Base-by-base conservation (phyloP, 2,329 filamentous ascomycete genomes). In the Endoconidiophora polonica region DNA sequence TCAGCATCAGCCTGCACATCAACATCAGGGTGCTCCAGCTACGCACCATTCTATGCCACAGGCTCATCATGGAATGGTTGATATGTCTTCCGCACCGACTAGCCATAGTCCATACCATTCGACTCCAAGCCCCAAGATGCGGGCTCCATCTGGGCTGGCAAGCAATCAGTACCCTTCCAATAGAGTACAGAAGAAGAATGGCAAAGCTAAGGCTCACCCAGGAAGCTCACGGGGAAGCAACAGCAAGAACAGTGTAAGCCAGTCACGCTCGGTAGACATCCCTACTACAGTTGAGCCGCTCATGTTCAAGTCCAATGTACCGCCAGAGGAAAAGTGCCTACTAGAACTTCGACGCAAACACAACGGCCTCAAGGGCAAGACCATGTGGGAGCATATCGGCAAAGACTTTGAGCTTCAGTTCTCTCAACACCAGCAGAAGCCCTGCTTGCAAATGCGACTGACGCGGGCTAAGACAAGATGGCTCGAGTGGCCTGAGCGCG, bases 341-440 rank as follows among this genome's bases (percentile, higher is more conserved):
- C 69, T 75, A 45, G 62, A 70, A 23, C 65, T 71, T n/a, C 65
- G 72, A 10, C 68, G 66, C 58, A 58, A 66, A 22, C 66, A 68
- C 55, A 61, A 66, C 14, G 57, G 66, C 18, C 64, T 67, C 47
- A 73, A 72, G 56, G 73, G 74, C 14, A 72, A 73, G 55, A 71
- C 73, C 33, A 77, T 77, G 72, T 77, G 74, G 74, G 68, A 73
- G 22, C 63, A 66, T 38, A 75, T 77, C 52, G 65, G 67, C 45
- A 58, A 58, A 4, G 66, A 69, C 50, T 76, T 66, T 53, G 58
- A 58, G 12, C 50, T 55, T 6, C 52, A 53, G 18, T 67, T 67
- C 47, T 50, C 58, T 7, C 62, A 65, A 53, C 61, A 61, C 12
- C 63, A 62, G 4, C 64, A 67, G 37, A 70, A 72, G 54, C 69